These are phyloP conservation scores for Neostapfia colusana DNA, from an alignment of 176 grass and related monocot species.

Conservation along the genomic window DNA sequence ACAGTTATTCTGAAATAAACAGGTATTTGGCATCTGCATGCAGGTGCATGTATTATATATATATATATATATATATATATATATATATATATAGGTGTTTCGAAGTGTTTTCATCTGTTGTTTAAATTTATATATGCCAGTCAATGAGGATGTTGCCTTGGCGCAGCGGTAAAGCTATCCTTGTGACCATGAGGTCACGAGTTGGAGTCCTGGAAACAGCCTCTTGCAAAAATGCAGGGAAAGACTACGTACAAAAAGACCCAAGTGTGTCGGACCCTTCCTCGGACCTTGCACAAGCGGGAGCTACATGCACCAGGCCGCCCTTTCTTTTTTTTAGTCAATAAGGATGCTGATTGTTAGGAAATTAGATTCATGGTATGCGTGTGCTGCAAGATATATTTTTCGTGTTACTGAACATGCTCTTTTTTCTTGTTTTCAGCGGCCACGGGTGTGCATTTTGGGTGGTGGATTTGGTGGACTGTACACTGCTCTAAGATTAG, in stretches of 20 bases:
- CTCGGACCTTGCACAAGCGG: no score
- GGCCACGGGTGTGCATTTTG: conserved; percentile 80
- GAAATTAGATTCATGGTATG: not conserved
- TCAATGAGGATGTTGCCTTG: not conserved
- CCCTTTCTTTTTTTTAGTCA: no score
- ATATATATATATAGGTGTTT: not conserved
- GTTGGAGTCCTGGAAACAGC: no score
- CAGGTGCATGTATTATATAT: not conserved
- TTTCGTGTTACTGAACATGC: not conserved
- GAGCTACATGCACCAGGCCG: no score
- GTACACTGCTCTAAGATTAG: conserved; percentile 94
- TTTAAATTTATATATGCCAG: not conserved
- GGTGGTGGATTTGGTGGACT: conserved; percentile 96
- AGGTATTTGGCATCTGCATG: not conserved
- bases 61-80: no score
- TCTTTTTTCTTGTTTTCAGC: conserved; percentile 49
- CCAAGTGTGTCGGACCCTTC: no score
- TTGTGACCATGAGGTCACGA: no score
- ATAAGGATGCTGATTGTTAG: not conserved
- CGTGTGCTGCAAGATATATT: not conserved
- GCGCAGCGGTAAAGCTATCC: no score
- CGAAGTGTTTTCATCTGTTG: not conserved
- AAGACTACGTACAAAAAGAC: no score
- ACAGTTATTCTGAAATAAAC: not conserved
- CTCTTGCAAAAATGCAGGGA: no score